Conservation (phyloP, 495 filamentous ascomycete species). For the Penicillium canariense region DNA sequence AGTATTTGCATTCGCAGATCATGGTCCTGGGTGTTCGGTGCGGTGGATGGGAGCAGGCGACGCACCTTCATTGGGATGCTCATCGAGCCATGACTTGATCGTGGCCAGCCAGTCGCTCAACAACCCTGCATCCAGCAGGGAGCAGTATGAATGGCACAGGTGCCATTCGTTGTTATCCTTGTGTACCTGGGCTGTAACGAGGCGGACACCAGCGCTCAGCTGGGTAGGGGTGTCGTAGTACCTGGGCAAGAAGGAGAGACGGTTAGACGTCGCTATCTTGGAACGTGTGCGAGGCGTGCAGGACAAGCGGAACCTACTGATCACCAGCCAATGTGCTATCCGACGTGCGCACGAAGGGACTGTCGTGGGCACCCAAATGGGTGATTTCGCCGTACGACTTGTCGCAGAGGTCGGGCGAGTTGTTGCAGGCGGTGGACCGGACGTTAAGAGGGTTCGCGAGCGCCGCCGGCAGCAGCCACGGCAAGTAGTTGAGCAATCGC, state of each 20-base stretch:
- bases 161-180: slow-evolving; percentile 52
- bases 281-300: background rate
- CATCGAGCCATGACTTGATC: slow-evolving; percentile 67
- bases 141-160: slow-evolving; percentile 66
- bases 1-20: no score
- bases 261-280: background rate
- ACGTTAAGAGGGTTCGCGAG: slow-evolving; percentile 30
- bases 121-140: slow-evolving; percentile 63
- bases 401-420: slow-evolving; percentile 57
- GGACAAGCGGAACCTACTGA: slow-evolving; percentile 45
- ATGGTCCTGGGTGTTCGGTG: background rate
- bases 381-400: slow-evolving; percentile 61
- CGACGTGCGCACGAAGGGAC: slow-evolving; percentile 54
- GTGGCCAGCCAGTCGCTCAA: slow-evolving; percentile 59
- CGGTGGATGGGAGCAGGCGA: background rate
- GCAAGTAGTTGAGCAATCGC: slow-evolving; percentile 24
- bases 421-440: slow-evolving; percentile 56
- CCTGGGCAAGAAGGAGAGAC: slow-evolving; percentile 19
- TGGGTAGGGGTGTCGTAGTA: slow-evolving; percentile 71
- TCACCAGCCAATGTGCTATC: slow-evolving; percentile 59
- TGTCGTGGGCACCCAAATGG: slow-evolving; percentile 63
- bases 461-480: slow-evolving; percentile 33
- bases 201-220: slow-evolving; percentile 65
- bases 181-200: slow-evolving; percentile 73
- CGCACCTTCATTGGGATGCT: slow-evolving; percentile 62